phyloP scores from a whole-genome alignment of 331 rosid genomes.

The Telfairia occidentalis region DNA sequence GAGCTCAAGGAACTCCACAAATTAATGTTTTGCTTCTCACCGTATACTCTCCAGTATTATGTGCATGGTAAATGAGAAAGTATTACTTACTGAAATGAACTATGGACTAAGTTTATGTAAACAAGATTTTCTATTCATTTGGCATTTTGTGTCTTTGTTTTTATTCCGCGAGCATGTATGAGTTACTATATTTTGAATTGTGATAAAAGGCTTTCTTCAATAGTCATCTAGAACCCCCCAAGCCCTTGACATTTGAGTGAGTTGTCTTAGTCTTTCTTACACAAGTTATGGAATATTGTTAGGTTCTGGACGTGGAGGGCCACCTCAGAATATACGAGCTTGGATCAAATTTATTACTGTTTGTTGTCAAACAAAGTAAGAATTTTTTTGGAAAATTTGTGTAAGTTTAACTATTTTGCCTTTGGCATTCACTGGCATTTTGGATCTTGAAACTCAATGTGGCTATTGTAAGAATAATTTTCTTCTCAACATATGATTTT shows the following conservation, averaged over 20 bases:
- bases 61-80: background rate
- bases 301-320: conserved; percentile 55
- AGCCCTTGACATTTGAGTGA: background rate
- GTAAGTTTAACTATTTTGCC: background rate
- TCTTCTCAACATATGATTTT: background rate
- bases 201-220: background rate
- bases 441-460: background rate
- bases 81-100: background rate
- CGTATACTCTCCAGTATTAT: background rate
- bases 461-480: background rate
- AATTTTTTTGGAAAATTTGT: background rate
- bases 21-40: background rate
- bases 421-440: background rate
- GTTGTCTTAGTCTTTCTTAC: background rate
- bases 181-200: background rate
- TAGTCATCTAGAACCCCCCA: background rate
- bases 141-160: background rate
- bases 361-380: conserved; percentile 61
- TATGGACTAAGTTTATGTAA: background rate
- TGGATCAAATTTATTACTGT: conserved; percentile 58
- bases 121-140: background rate
- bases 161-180: background rate
- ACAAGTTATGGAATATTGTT: conserved; percentile 10
- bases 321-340: conserved; percentile 65
- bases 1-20: background rate